Evolutionary conservation across 2,329 filamentous ascomycete species (phyloP), one percentile per base, ranked within the genome.

Genomic region (Metarhizium rileyi): DNA sequence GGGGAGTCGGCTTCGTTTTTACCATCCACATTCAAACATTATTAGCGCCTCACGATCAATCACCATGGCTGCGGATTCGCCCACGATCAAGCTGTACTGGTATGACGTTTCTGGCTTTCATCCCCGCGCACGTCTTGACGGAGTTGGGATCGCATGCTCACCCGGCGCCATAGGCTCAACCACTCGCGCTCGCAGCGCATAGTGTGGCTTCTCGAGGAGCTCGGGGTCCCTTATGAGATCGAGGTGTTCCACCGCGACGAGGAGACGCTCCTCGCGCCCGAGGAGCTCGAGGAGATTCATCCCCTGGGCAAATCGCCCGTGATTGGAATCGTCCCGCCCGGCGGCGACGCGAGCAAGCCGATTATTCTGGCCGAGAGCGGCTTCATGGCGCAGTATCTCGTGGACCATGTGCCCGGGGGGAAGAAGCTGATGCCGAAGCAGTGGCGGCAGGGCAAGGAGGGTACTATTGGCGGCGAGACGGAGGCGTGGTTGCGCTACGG

Each of bases 231-330:
- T 26, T 95, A 95, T 68, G 80, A 90, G 53, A 70, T 96, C 51
- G 81, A 91, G 61, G 76, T 85, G 48, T 93, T 86, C 75, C 88
- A 87, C 65, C 84, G 90, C 48, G 63, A 73, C 55, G 70, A 67
- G 49, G 61, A 71, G 50, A 77, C 84, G 49, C 76, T 72, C 58
- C 72, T 87, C n/a, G 90, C 90, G 1, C 87, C 88, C 3, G 72
- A 80, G 0, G 84, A 87, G 59, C 76, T 96, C 43, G 83, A 86
- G 61, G 75, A 87, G 55, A 69, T 95, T 35, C 89, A 95, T 61
- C 85, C 88, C 0, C 75, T 96, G 4, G 91, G 91, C 53, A 95
- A 95, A 65, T 90, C 88, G 1, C 91, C 91, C 0, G 70, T 91
- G 40, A 70, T 97, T 55, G 79, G 78, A 8, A 72, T 96, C 57